Base-by-base conservation (phyloP, 2,329 filamentous ascomycete genomes). In the Pseudogymnoascus sp. region DNA sequence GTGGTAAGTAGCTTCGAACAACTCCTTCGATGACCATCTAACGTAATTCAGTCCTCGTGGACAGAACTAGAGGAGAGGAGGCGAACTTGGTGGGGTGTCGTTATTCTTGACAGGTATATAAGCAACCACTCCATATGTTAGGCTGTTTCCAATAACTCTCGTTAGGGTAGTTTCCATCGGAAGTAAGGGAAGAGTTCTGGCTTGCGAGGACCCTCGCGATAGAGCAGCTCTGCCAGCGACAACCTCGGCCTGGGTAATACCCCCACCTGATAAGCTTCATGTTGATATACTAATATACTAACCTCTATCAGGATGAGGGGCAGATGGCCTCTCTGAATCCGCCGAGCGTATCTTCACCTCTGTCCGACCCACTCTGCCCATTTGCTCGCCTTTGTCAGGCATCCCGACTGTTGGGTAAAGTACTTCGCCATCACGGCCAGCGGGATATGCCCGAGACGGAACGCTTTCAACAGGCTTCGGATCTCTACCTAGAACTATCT, bases 381-480 rank as follows among this genome's bases (percentile, higher is more conserved):
- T 84, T 81, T 71, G 78, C 79, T 4, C 77, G 81, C 62, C 74
- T 84, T 41, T 75, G 73, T 60, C 75, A 78, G 67, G 69, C 71
- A 17, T 71, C 70, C 17, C 67, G 74, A 17, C 68, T 76, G 57
- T 59, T 75, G 21, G 72, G 71, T 39, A 69, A 70, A 61, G 70
- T 73, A n/a, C 65, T 75, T 8, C 59, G 58, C 5, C 72, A 76
- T 64, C 65, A 71, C 60, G 66, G 69, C 66, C 11, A 60, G 60
- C 4, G 31, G 63, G n/a, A 44, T 61, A 3, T 63, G 31, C 39
- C 65, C 21, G 70, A 71, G 60, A 64, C 62, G 36, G 59, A 61
- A 5, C 64, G 62, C 9, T 70, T 68, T 40, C 44, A 35, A 24
- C 37, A 64, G 5, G 71, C 69, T 11, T 66, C 64, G 9, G 64